Conservation (phyloP, 2,329 filamentous ascomycete genomes). For the Aspergillus sp. region DNA sequence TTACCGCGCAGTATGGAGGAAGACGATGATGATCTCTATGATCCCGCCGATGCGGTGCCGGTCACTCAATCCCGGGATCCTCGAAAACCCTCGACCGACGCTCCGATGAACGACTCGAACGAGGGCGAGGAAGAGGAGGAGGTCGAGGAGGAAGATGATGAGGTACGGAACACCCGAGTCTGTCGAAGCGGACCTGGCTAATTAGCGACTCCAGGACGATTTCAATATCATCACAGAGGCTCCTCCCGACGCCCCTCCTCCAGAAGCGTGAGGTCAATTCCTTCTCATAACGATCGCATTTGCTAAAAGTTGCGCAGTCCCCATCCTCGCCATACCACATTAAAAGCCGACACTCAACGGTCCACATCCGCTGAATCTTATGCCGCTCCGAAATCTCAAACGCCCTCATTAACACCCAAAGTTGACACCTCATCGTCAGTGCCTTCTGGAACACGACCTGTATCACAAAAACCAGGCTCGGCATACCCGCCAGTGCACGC, state of each 20-base stretch:
- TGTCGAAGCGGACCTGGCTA: conserved; percentile 4
- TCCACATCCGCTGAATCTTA: conserved; percentile 35
- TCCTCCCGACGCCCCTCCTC: conserved; percentile 40
- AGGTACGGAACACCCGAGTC: conserved; percentile 16
- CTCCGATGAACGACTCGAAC: conserved; percentile 35
- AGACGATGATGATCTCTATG: conserved; percentile 50
- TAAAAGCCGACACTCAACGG: conserved; percentile 37
- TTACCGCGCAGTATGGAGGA: conserved; percentile 41
- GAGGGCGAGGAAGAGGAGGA: conserved; percentile 47
- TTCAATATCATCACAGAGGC: conserved; percentile 52
- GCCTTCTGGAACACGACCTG: conserved; percentile 35
- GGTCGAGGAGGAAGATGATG: conserved; percentile 41
- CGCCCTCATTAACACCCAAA: conserved; percentile 34
- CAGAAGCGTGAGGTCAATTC: conserved; percentile 35
- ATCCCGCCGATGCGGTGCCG: conserved; percentile 40
- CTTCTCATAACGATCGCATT: not conserved
- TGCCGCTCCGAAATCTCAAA: conserved; percentile 31
- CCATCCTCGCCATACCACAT: conserved; percentile 39
- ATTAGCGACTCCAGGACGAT: conserved; percentile 40
- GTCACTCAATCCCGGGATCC: conserved; percentile 29
- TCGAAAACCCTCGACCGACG: conserved; percentile 26
- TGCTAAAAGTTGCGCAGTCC: conserved; percentile 31
- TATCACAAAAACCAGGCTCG: conserved; percentile 56
- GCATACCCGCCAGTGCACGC: conserved; percentile 68
- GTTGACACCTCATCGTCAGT: conserved; percentile 33